Conservation (phyloP, 805 yeast species). For the Debaryomyces tyrocola region DNA sequence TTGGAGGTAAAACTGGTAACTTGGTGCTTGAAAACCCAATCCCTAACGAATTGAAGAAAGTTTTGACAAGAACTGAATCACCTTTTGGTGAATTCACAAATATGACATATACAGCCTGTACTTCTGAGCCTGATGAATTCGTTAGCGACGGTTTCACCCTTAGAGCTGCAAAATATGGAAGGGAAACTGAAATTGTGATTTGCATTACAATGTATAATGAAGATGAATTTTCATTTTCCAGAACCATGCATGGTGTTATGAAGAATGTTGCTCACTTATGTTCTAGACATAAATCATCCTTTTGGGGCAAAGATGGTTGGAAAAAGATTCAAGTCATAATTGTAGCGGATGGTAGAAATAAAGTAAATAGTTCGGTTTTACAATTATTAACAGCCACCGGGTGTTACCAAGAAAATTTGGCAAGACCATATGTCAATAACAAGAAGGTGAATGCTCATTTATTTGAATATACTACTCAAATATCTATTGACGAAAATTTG, state of each 20-base stretch:
- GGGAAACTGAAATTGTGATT: slow-evolving; percentile 89
- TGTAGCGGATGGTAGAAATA: slow-evolving; percentile 92
- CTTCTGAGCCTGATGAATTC: slow-evolving; percentile 88
- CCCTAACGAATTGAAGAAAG: slow-evolving; percentile 82
- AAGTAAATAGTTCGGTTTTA: slow-evolving; percentile 78
- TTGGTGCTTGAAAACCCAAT: slow-evolving; percentile 91
- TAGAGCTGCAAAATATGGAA: slow-evolving; percentile 79
- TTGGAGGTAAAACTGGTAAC: slow-evolving; percentile 63
- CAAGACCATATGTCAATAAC: slow-evolving; percentile 89
- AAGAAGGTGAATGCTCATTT: slow-evolving; percentile 90
- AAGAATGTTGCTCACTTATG: slow-evolving; percentile 86
- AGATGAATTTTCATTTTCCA: slow-evolving; percentile 82
- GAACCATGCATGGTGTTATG: slow-evolving; percentile 95
- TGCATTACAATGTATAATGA: slow-evolving; percentile 98
- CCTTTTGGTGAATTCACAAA: slow-evolving; percentile 86
- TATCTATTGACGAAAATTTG: slow-evolving; percentile 84
- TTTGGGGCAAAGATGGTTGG: slow-evolving; percentile 98
- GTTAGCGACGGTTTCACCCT: slow-evolving; percentile 77
- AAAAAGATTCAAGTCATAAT: slow-evolving; percentile 90
- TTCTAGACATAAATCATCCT: slow-evolving; percentile 73
- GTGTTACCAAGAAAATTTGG: slow-evolving; percentile 95
- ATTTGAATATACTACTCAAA: slow-evolving; percentile 95
- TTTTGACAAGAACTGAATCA: slow-evolving; percentile 77
- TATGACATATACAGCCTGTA: slow-evolving; percentile 97
- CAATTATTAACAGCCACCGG: slow-evolving; percentile 94